A percentile compares a stretch with the other conserved stretches of the same genome.
These are phyloP conservation scores for Hymenoscyphus scutula DNA, from an alignment of 2,329 filamentous ascomycete species.

Conservation along the genomic window DNA sequence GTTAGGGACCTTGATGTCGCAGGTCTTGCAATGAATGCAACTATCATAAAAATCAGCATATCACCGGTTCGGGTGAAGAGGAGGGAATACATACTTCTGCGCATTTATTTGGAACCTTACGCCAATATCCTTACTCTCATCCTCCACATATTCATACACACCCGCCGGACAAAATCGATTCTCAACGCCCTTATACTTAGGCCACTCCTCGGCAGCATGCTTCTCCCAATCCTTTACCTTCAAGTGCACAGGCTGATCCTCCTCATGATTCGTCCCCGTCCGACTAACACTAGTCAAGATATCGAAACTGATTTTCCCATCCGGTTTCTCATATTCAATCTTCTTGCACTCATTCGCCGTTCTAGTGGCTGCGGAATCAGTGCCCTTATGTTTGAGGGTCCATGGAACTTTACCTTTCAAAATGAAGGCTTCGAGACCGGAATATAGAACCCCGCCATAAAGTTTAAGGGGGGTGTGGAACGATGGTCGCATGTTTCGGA, in stretches of 20 bases:
- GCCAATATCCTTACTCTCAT: slow-evolving; percentile 78
- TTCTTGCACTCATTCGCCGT: slow-evolving; percentile 75
- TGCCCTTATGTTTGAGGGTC: slow-evolving; percentile 82
- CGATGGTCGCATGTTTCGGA: slow-evolving; percentile 95
- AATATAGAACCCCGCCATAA: slow-evolving; percentile 89
- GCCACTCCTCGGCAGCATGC: slow-evolving; percentile 80
- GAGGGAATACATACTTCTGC: slow-evolving; percentile 85
- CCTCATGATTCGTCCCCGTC: slow-evolving; percentile 97
- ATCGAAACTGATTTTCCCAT: slow-evolving; percentile 92
- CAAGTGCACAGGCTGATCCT: slow-evolving; percentile 95
- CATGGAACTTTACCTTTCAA: slow-evolving; percentile 84
- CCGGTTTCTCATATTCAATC: slow-evolving; percentile 96
- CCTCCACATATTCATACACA: slow-evolving; percentile 97
- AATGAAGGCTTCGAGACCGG: slow-evolving; percentile 85
- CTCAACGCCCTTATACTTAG: slow-evolving; percentile 86
- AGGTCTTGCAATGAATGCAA: slow-evolving; percentile 99
- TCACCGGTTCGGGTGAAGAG: neutral
- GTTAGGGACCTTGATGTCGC: slow-evolving; percentile 94
- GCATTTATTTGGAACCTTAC: slow-evolving; percentile 97
- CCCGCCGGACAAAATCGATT: slow-evolving; percentile 96
- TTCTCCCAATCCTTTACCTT: slow-evolving; percentile 94
- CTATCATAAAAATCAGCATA: slow-evolving; percentile 46
- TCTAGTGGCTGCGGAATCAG: slow-evolving; percentile 78
- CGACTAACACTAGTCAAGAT: slow-evolving; percentile 93
- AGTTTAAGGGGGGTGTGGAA: slow-evolving; percentile 87